A percentile compares a stretch with the other conserved stretches of the same genome.
These are phyloP conservation scores for Chlorella sp. DNA, from an alignment of 139 green algal genomes.

Conservation along the genomic window DNA sequence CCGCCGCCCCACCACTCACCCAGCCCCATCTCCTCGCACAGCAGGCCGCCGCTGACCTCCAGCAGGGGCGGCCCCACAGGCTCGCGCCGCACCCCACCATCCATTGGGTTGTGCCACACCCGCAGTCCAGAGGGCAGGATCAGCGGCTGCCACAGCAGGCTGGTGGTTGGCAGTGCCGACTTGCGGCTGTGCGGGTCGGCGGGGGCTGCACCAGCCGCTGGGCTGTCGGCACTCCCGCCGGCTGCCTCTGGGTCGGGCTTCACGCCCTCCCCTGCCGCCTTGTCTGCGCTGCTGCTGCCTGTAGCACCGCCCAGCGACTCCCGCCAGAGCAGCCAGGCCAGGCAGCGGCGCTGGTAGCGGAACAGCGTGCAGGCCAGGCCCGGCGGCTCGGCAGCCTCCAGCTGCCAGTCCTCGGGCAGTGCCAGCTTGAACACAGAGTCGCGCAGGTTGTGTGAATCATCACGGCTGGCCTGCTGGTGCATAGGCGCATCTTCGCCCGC, in stretches of 20 bases:
- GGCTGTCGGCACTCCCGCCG: not conserved
- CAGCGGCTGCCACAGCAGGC: slow-evolving; percentile 20
- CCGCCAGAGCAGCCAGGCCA: slow-evolving; percentile 74
- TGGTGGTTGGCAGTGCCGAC: not conserved
- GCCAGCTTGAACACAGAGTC: slow-evolving; percentile 60
- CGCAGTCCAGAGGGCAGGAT: not conserved
- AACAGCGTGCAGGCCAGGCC: slow-evolving; percentile 69
- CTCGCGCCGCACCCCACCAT: not conserved
- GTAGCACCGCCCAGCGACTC: slow-evolving; percentile 43
- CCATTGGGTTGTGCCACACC: not conserved
- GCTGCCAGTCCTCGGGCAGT: slow-evolving; percentile 50
- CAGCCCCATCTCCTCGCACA: slow-evolving; percentile 71
- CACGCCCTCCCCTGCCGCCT: not conserved
- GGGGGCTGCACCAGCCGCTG: not conserved
- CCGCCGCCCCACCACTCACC: not conserved
- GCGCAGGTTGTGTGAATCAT: slow-evolving; percentile 29
- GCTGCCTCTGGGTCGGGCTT: not conserved
- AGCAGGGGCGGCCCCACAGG: slow-evolving; percentile 4
- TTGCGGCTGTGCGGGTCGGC: slow-evolving; percentile 6
- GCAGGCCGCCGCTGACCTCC: slow-evolving; percentile 47
- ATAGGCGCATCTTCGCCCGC: not conserved
- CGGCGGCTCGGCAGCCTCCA: slow-evolving; percentile 46
- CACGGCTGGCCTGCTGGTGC: too few species aligned
- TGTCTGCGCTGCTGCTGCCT: not conserved
- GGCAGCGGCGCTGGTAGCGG: slow-evolving; percentile 67